Percentiles rank a stretch among this genome's conserved stretches.
These are phyloP conservation scores for Kuraishia ogatae DNA, from an alignment of 805 yeast species.

Conservation along the genomic window DNA sequence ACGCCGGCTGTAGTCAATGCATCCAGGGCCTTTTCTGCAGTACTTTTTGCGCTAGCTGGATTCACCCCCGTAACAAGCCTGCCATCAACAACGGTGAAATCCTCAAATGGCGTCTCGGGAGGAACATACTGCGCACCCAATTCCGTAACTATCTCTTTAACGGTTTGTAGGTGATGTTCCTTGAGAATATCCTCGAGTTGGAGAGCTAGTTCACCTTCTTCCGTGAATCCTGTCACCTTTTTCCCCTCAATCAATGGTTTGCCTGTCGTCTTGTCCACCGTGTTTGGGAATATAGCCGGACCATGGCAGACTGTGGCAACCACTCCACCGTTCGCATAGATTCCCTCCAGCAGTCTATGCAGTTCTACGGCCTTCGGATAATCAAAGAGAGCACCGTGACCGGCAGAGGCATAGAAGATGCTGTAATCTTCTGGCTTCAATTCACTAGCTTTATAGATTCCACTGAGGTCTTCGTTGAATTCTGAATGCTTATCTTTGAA, in stretches of 20 bases:
- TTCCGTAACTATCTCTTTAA: constrained; percentile 27
- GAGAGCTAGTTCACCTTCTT: constrained; percentile 37
- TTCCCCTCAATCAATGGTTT: constrained; percentile 40
- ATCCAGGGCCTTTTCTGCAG: constrained; percentile 6
- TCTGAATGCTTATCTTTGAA: constrained; percentile 26
- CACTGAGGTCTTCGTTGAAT: constrained; percentile 27
- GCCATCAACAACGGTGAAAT: constrained; percentile 44
- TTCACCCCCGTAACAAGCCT: constrained; percentile 58
- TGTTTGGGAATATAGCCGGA: constrained; percentile 45
- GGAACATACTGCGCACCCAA: constrained; percentile 34
- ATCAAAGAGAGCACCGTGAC: constrained; percentile 56
- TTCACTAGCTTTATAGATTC: constrained; percentile 38
- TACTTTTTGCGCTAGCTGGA: constrained; percentile 25
- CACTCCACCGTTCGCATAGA: constrained; percentile 44
- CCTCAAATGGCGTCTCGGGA: constrained; percentile 45
- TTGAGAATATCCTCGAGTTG: constrained; percentile 19
- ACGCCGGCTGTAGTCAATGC: background rate
- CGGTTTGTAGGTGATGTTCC: constrained; percentile 21
- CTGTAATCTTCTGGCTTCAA: constrained; percentile 39
- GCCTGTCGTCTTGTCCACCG: constrained; percentile 33
- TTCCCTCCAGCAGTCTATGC: constrained; percentile 33
- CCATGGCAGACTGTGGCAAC: constrained; percentile 66
- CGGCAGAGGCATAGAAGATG: constrained; percentile 55
- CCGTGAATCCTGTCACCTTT: constrained; percentile 53
- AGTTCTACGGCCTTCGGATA: constrained; percentile 42